phyloP scores from a whole-genome alignment of 2,329 filamentous ascomycete species.

The Alternaria sp. region DNA sequence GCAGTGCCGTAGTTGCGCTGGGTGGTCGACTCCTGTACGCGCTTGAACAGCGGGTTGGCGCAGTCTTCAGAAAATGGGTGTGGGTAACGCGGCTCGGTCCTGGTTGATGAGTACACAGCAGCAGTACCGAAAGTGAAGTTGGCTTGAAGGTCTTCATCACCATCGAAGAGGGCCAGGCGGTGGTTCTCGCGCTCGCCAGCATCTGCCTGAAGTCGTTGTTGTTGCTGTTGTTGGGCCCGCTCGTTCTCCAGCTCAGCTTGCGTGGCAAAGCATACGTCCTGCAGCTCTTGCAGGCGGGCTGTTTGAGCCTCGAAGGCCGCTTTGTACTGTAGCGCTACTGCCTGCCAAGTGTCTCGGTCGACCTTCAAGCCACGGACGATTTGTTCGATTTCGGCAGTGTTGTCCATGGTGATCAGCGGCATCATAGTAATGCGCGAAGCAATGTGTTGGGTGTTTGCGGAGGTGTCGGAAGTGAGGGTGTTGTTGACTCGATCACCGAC shows the following conservation, averaged over 20 bases:
- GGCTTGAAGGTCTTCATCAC: conserved; percentile 6
- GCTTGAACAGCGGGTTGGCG: conserved; percentile 29
- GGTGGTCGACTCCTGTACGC: conserved; percentile 28
- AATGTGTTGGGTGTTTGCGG: conserved; percentile 11
- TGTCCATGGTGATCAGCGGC: conserved; percentile 14
- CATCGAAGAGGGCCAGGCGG: conserved; percentile 10
- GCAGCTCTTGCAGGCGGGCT: conserved; percentile 33
- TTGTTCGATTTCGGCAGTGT: conserved; percentile 23
- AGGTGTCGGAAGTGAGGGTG: conserved; percentile 4
- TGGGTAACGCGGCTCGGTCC: not conserved
- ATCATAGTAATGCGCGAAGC: conserved; percentile 32
- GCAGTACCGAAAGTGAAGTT: conserved; percentile 26
- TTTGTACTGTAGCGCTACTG: conserved; percentile 41
- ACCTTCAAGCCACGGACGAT: conserved; percentile 37
- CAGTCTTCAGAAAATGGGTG: conserved; percentile 9
- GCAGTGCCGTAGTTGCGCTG: conserved; percentile 38
- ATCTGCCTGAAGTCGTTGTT: conserved; percentile 21
- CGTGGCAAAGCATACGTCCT: conserved; percentile 42
- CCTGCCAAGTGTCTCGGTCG: conserved; percentile 44
- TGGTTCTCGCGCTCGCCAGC: conserved; percentile 6
- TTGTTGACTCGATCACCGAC: conserved; percentile 4
- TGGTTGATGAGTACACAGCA: conserved; percentile 18
- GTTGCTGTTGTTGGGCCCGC: conserved; percentile 28
- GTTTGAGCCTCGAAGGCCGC: conserved; percentile 40
- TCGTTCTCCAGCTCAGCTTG: conserved; percentile 48